A percentile compares a stretch with the other conserved stretches of the same genome.
These are phyloP conservation scores for Kuraishia ogatae DNA, from an alignment of 805 yeast genomes.

Conservation along the genomic window DNA sequence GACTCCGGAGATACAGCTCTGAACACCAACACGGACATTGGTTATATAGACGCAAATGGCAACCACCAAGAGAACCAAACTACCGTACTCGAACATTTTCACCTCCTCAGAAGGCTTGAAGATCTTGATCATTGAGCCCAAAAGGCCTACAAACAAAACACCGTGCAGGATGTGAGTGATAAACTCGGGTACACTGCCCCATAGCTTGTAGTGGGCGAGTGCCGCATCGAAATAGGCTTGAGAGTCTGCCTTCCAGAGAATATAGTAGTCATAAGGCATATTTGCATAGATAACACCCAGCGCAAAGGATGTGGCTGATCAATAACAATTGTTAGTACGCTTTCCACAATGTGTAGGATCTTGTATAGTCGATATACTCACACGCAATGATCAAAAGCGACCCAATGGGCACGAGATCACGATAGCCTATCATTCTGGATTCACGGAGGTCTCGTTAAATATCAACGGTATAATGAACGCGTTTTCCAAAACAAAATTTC, in stretches of 20 bases:
- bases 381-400: slow-evolving; percentile 26
- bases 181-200: slow-evolving; percentile 58
- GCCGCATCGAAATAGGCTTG: slow-evolving; percentile 51
- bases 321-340: neutral
- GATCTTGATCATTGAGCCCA: slow-evolving; percentile 69
- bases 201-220: slow-evolving; percentile 60
- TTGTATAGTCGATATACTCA: slow-evolving; percentile 1
- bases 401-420: slow-evolving; percentile 36
- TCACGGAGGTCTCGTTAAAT: neutral
- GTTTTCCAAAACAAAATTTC: neutral
- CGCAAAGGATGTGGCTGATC: slow-evolving; percentile 56
- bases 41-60: slow-evolving; percentile 77
- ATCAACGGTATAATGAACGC: too few relatives aligned
- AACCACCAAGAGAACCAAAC: slow-evolving; percentile 63
- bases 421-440: slow-evolving; percentile 15
- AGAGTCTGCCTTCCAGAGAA: slow-evolving; percentile 56
- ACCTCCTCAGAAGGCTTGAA: slow-evolving; percentile 84
- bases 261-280: slow-evolving; percentile 71
- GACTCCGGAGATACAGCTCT: slow-evolving; percentile 55
- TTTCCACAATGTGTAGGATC: neutral
- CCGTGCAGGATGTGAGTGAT: slow-evolving; percentile 56
- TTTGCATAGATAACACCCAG: slow-evolving; percentile 75
- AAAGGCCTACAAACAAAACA: slow-evolving; percentile 54
- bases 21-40: slow-evolving; percentile 74
- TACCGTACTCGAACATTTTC: slow-evolving; percentile 84